phyloP scores from a whole-genome alignment of 2,329 filamentous ascomycete genomes.

The Fusarium torreyae region DNA sequence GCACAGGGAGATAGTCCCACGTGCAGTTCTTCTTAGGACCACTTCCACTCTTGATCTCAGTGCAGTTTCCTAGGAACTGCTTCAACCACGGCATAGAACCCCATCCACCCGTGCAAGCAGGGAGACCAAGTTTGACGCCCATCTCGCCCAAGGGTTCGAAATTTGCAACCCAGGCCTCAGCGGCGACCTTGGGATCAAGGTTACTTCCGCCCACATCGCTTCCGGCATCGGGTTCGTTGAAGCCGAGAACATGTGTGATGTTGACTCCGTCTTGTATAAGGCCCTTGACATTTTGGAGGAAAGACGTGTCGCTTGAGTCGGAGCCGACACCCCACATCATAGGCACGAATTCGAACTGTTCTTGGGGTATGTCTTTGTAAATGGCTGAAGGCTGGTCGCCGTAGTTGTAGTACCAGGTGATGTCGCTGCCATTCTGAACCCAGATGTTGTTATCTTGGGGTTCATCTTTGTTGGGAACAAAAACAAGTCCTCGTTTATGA shows the following conservation, averaged over 20 bases:
- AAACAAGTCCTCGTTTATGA: constrained; percentile 81
- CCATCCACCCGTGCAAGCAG: constrained; percentile 75
- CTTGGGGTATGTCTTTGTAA: constrained; percentile 65
- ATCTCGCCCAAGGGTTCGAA: constrained; percentile 77
- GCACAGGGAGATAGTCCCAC: constrained; percentile 74
- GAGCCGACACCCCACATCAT: constrained; percentile 80
- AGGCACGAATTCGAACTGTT: constrained; percentile 80
- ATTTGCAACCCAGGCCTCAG: constrained; percentile 78
- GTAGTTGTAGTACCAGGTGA: constrained; percentile 94
- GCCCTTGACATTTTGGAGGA: constrained; percentile 70
- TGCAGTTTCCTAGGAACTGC: constrained; percentile 76
- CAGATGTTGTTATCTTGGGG: constrained; percentile 77
- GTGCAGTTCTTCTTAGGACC: constrained; percentile 67
- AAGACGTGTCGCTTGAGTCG: constrained; percentile 68
- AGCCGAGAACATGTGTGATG: constrained; percentile 78
- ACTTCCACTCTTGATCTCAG: constrained; percentile 66
- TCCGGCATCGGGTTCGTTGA: constrained; percentile 83
- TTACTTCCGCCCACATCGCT: constrained; percentile 72
- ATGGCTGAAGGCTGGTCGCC: constrained; percentile 67
- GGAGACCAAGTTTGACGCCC: constrained; percentile 78
- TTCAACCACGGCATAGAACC: constrained; percentile 76
- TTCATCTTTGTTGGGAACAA: constrained; percentile 69
- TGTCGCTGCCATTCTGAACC: constrained; percentile 67
- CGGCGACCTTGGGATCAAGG: constrained; percentile 72
- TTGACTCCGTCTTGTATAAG: constrained; percentile 68